Evolutionary conservation across 2,329 filamentous ascomycete genomes (phyloP), one percentile per base, ranked within the genome.

Genomic region (Ploettnerulaceae sp.): DNA sequence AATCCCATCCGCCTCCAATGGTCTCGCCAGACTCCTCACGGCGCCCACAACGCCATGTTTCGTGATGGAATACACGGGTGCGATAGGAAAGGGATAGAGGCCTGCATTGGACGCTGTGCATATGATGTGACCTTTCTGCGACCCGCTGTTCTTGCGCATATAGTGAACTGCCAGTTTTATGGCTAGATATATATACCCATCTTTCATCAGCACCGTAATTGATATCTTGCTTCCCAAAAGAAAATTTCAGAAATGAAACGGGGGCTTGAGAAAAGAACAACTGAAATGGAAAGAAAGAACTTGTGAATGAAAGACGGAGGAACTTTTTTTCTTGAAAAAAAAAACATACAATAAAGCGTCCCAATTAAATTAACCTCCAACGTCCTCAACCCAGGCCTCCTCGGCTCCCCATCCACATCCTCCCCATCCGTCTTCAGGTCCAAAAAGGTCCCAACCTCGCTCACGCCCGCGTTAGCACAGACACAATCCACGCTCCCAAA

Each of bases 51-150:
- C 62, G 7, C 65, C 74, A 35, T 66, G 62, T 52, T 77, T 77
- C 9, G 69, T 67, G 3, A 69, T 66, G 2, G 70, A 67, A 52
- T 77, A 77, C 5, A 76, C 53, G 0, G 74, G 74, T 1, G 72
- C 71, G 2, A 71, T 66, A 0, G 72, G 69, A 45, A 77, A 75
- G 0, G 72, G 66, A 51, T 77, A 77, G 1, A 77, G 40, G 0
- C 74, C 74, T 1, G 71, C 73, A 56, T 75, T 76, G 3, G 73
- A 76, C 0, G 74, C 69, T 0, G 74, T 77, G 63, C 73, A 76
- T 40, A 77, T 66, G 32, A 77, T 73, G 5, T 31, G 18, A 32
- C 39, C 11, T 50, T 56, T 47, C 9, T 44, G 21, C 8, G 62
- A 48, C 1, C 61, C 54, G 2, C 46, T 36, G 43, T 73, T 75